A percentile compares a stretch with the other conserved stretches of the same genome.
Conservation (phyloP, 169 alveolate species). For the Plasmodium billcollinsi region DNA sequence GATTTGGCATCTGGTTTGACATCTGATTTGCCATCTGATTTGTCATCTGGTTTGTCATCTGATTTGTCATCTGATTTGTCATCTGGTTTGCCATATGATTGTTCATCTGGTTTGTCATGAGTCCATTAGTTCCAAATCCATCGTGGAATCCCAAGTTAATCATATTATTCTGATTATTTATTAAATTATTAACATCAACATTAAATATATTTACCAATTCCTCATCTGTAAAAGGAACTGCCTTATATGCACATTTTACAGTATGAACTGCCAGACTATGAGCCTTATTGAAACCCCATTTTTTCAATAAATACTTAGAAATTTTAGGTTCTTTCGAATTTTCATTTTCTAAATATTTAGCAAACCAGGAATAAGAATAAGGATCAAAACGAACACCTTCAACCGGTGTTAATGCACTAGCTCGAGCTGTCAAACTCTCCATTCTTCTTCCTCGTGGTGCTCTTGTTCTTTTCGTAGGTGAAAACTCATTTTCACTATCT, state of each 20-base stretch:
- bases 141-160: conserved; percentile 35
- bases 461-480: conserved; percentile 71
- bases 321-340: conserved; percentile 72
- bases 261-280: conserved; percentile 74
- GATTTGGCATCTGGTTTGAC: too few relatives aligned
- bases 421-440: conserved; percentile 76
- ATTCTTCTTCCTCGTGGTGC: conserved; percentile 74
- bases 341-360: conserved; percentile 73
- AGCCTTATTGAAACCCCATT: conserved; percentile 75
- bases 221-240: conserved; percentile 67
- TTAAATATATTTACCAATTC: conserved; percentile 60
- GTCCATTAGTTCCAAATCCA: not conserved
- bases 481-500: conserved; percentile 65
- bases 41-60: too few relatives aligned
- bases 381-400: conserved; percentile 76
- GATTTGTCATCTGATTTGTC: too few relatives aligned
- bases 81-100: not conserved
- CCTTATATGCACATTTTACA: conserved; percentile 70
- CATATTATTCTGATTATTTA: conserved; percentile 34
- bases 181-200: conserved; percentile 40
- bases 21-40: too few relatives aligned
- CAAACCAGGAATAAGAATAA: conserved; percentile 68
- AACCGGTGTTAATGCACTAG: conserved; percentile 66
- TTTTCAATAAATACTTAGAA: conserved; percentile 55
- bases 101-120: not conserved